Evolutionary conservation across 257 asterid genomes (phyloP).

Genomic region (Fraxinus quadrangulata): DNA sequence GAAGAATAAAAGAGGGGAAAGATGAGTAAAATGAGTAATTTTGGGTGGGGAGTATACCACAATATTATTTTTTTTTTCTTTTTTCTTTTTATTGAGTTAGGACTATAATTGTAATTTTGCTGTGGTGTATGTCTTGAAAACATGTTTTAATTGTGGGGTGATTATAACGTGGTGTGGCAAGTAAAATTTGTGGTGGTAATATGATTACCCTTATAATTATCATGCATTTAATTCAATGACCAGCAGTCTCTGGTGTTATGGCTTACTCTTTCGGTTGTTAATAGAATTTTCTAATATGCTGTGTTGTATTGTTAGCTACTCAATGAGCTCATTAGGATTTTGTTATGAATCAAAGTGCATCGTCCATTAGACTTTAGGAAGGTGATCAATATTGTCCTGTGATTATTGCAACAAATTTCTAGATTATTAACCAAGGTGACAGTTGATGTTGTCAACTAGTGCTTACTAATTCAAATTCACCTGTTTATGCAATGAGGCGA

Average conservation of each 20-base stretch:
- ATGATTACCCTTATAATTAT: too few relatives aligned
- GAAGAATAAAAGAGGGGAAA: too few relatives aligned
- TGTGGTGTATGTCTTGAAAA: too few relatives aligned
- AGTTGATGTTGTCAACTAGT: background rate
- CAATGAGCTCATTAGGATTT: background rate
- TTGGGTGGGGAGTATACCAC: too few relatives aligned
- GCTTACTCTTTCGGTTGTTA: background rate
- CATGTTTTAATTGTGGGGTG: too few relatives aligned
- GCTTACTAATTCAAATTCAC: background rate
- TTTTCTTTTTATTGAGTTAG: too few relatives aligned
- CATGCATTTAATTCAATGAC: background rate
- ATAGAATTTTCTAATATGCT: background rate
- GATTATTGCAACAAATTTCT: background rate
- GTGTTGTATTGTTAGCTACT: background rate
- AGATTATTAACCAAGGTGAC: background rate
- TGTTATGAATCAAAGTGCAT: background rate
- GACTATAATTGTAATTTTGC: too few relatives aligned
- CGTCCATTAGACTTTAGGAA: background rate
- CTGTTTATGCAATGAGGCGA: background rate
- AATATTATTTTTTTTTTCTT: too few relatives aligned
- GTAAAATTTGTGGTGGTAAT: too few relatives aligned
- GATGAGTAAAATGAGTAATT: too few relatives aligned
- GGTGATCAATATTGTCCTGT: background rate
- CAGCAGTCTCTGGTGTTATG: background rate
- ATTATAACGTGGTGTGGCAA: too few relatives aligned